Evolutionary conservation across 768 basidiomycete species (phyloP).

Genomic region (Pholiota microspora): DNA sequence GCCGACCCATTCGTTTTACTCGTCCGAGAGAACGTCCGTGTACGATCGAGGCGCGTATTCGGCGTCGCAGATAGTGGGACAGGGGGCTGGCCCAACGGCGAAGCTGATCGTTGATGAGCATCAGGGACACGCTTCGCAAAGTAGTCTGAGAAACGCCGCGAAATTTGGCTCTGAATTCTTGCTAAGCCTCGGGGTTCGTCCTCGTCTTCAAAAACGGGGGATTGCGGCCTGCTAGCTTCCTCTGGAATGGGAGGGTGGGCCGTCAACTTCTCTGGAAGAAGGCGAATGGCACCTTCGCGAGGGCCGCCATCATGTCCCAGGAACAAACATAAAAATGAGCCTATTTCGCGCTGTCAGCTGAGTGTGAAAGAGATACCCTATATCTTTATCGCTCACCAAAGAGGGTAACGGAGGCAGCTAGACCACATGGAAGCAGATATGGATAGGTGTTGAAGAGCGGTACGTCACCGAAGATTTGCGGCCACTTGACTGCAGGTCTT

Average conservation of each 20-base stretch:
- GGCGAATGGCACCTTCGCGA: constrained; percentile 78
- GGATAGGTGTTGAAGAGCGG: constrained; percentile 78
- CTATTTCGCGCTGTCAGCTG: constrained; percentile 33
- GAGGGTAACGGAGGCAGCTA: constrained; percentile 77
- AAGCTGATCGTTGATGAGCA: constrained; percentile 21
- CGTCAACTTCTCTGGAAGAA: constrained; percentile 72
- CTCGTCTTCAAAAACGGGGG: constrained; percentile 46
- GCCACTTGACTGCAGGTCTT: constrained; percentile 86
- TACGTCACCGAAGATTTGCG: constrained; percentile 61
- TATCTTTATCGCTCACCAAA: constrained; percentile 42
- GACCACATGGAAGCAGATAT: constrained; percentile 83
- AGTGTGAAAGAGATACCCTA: too few species aligned
- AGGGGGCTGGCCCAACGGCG: constrained; percentile 35
- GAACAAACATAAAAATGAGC: constrained; percentile 86
- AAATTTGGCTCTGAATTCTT: constrained; percentile 46
- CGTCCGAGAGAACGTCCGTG: constrained; percentile 50
- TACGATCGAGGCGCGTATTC: constrained; percentile 39
- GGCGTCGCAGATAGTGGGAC: constrained; percentile 46
- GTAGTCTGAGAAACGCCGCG: constrained; percentile 56
- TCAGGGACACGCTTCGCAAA: constrained; percentile 53
- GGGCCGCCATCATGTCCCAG: constrained; percentile 91
- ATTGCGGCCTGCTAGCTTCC: constrained; percentile 50
- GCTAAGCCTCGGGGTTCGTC: constrained; percentile 38
- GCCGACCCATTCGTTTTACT: constrained; percentile 73
- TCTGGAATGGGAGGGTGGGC: constrained; percentile 59